Evolutionary conservation across 768 basidiomycete genomes (phyloP), one percentile per base, ranked within the genome.

Genomic region (Auricularia auricula-judae): DNA sequence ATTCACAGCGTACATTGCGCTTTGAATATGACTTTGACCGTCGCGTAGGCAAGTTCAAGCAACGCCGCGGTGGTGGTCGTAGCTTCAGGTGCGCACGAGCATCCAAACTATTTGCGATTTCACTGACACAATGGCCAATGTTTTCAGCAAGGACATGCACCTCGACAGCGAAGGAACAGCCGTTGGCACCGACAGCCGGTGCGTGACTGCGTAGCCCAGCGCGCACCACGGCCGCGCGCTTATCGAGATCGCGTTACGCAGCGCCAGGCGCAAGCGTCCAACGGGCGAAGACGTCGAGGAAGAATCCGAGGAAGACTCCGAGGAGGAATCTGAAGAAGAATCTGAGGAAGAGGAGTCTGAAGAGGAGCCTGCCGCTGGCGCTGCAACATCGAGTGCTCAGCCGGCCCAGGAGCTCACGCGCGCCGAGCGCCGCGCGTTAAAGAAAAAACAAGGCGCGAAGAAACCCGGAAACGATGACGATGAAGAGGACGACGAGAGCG

Each of bases 31-130:
- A 18, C 5, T 18, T 58, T 3, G 7, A 39, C 36, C 8, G 12
- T 8, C 29, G 42, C 63, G 4, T 68, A 86, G 90, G 91, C 66
- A 91, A 88, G 75, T 91, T 83, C 78, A 93, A 93, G 81, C 80
- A 85, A 68, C 89, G 87, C 72, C 89, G 93, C 62, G 93, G 93
- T 68, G 93, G 93, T 43, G 93, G 93, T 62, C 84, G 93, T 66
- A 86, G 78, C 72, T 95, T 94, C 75, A 90, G 90, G 85, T 88
- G 70, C 62, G 72, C 56, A 18, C 53, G 53, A 54, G 11, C 4
- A 5, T 7, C 23, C 11, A 10, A 10, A 23, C 33, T 59, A 14
- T 35, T 8, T 14, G 56, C 14, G 14, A 59, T 23, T 59, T 4
- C 33, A 18, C 29, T 33, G 21, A 51, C 21, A 21, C 47, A n/a